Percentiles rank a stretch among this genome's conserved stretches.
These are phyloP conservation scores for Rhynchospora breviuscula DNA, from an alignment of 176 grass and related monocot genomes.

Conservation along the genomic window DNA sequence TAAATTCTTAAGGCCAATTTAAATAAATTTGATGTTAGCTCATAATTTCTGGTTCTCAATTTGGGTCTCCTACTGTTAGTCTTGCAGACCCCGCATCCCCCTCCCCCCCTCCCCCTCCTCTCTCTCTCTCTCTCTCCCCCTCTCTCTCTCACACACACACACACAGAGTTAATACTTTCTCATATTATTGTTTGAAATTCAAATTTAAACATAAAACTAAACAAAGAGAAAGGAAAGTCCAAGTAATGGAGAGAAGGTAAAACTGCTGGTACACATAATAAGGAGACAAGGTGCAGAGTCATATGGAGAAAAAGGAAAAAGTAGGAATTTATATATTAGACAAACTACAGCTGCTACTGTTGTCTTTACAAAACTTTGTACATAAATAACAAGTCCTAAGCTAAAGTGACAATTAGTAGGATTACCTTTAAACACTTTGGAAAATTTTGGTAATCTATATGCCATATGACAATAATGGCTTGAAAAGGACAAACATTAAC, in stretches of 20 bases:
- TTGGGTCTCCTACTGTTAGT: background rate
- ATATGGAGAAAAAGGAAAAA: background rate
- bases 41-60: background rate
- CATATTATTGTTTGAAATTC: background rate
- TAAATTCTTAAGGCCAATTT: background rate
- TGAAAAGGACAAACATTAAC: background rate
- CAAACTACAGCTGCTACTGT: background rate
- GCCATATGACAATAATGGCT: background rate
- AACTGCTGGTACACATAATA: background rate
- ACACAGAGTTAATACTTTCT: too few relatives aligned
- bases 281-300: background rate
- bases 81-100: background rate
- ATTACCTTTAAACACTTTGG: background rate
- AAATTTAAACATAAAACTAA: background rate
- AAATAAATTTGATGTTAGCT: background rate
- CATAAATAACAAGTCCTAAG: background rate
- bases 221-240: background rate
- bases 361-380: slow-evolving; percentile 9
- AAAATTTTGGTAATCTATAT: background rate
- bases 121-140: background rate
- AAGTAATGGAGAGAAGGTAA: background rate
- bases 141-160: background rate
- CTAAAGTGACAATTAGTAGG: background rate
- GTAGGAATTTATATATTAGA: background rate
- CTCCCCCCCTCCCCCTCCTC: too few relatives aligned